Evolutionary conservation across 257 asterid species (phyloP).

Genomic region (Plantago elongata): DNA sequence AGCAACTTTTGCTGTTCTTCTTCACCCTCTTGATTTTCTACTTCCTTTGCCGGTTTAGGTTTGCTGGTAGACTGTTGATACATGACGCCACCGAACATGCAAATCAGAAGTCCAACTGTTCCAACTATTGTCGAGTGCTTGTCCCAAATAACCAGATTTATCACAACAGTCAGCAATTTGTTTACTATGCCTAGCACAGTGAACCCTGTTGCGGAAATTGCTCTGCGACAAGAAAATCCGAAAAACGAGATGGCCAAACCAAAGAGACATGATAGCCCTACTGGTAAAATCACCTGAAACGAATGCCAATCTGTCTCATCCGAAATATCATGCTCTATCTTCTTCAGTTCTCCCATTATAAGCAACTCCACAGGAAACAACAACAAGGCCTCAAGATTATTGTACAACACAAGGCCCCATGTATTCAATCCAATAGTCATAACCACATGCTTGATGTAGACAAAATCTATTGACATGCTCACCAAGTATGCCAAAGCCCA

Average conservation of each 20-base stretch:
- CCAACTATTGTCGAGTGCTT: slow-evolving; percentile 83
- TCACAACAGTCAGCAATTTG: slow-evolving; percentile 86
- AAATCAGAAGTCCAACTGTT: slow-evolving; percentile 79
- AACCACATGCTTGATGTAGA: slow-evolving; percentile 90
- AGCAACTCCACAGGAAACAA: slow-evolving; percentile 87
- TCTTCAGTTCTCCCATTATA: slow-evolving; percentile 89
- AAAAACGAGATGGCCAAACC: slow-evolving; percentile 91
- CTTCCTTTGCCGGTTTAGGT: slow-evolving; percentile 41
- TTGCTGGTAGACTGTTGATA: slow-evolving; percentile 81
- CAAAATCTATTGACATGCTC: slow-evolving; percentile 96
- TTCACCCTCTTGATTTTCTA: slow-evolving; percentile 36
- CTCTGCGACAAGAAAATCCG: slow-evolving; percentile 89
- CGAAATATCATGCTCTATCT: slow-evolving; percentile 64
- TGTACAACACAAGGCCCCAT: slow-evolving; percentile 93
- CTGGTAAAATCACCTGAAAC: slow-evolving; percentile 71
- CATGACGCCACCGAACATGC: slow-evolving; percentile 87
- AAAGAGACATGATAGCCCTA: slow-evolving; percentile 78
- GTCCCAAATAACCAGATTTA: slow-evolving; percentile 84
- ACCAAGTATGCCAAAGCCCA: slow-evolving; percentile 89
- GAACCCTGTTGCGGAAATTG: slow-evolving; percentile 92
- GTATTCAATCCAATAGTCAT: slow-evolving; percentile 91
- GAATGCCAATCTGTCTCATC: slow-evolving; percentile 76
- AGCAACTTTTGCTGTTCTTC: slow-evolving; percentile 76
- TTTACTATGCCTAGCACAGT: slow-evolving; percentile 95
- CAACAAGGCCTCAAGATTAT: slow-evolving; percentile 89